These are phyloP conservation scores for Adansonia madagascariensis DNA, from an alignment of 441 rosid genomes.

Conservation along the genomic window DNA sequence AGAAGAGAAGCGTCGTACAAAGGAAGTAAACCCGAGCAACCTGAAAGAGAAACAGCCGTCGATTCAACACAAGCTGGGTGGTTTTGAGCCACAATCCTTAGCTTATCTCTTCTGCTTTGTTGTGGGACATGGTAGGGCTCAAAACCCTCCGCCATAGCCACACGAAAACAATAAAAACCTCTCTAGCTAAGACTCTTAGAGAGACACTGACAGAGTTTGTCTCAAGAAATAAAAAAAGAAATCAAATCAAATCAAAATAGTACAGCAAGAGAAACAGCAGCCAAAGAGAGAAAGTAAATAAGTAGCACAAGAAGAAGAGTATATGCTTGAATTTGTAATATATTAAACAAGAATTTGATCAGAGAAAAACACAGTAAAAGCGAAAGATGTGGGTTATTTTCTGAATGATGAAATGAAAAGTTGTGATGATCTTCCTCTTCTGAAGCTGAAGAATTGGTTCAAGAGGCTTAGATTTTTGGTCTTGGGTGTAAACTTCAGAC, in stretches of 20 bases:
- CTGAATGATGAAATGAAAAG: slow-evolving; percentile 56
- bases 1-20: slow-evolving; percentile 51
- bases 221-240: background rate
- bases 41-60: slow-evolving; percentile 32
- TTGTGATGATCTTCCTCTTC: slow-evolving; percentile 34
- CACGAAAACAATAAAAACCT: background rate
- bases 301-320: background rate
- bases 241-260: background rate
- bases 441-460: slow-evolving; percentile 36
- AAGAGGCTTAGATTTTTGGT: slow-evolving; percentile 20
- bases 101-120: slow-evolving; percentile 75
- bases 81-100: slow-evolving; percentile 53
- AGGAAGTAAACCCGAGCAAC: slow-evolving; percentile 44
- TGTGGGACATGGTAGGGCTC: slow-evolving; percentile 81
- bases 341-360: background rate
- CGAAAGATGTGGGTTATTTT: slow-evolving; percentile 36
- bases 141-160: slow-evolving; percentile 65
- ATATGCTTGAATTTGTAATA: background rate
- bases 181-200: slow-evolving; percentile 20
- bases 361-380: slow-evolving; percentile 45
- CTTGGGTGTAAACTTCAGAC: slow-evolving; percentile 34
- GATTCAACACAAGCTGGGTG: slow-evolving; percentile 39
- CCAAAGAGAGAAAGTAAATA: background rate
- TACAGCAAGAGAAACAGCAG: background rate
- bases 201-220: slow-evolving; percentile 14